Conservation (phyloP, 2,329 filamentous ascomycete genomes). For the Geosmithia flava region DNA sequence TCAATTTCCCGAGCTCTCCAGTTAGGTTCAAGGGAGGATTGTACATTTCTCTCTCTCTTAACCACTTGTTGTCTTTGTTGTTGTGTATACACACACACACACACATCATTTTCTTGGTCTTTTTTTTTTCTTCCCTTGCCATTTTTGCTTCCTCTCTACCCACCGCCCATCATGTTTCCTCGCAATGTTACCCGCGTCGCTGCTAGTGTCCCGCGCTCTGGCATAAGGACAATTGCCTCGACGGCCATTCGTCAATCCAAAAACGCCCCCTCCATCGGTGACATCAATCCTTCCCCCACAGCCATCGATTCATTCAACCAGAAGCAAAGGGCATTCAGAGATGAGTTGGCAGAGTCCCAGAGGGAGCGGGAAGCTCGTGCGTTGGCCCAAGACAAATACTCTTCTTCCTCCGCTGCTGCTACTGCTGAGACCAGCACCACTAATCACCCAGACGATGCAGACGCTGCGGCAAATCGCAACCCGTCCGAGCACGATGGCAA, state of each 20-base stretch:
- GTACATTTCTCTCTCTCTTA: too few relatives aligned
- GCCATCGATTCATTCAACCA: conserved; percentile 65
- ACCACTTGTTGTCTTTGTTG: too few relatives aligned
- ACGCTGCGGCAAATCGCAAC: conserved; percentile 38
- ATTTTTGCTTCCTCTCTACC: conserved; percentile 2
- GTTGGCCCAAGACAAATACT: conserved; percentile 27
- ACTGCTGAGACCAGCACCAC: conserved; percentile 19
- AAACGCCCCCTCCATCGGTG: conserved; percentile 64
- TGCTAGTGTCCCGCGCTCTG: conserved; percentile 29
- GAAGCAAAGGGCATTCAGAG: conserved; percentile 78
- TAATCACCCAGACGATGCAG: conserved; percentile 9
- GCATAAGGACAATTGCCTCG: conserved; percentile 44
- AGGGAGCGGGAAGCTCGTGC: conserved; percentile 81
- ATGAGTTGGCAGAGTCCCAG: conserved; percentile 63
- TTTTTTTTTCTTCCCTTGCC: neutral
- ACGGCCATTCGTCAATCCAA: conserved; percentile 28
- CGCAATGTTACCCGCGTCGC: conserved; percentile 34
- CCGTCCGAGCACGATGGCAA: conserved; percentile 50
- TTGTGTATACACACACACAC: too few relatives aligned
- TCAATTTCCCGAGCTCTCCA: neutral
- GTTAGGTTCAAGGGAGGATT: neutral
- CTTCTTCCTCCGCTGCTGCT: conserved; percentile 26
- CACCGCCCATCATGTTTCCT: conserved; percentile 31
- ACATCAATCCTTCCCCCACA: conserved; percentile 57
- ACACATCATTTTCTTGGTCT: too few relatives aligned